Conservation (phyloP, 345 rosid species). For the Crucihimalaya himalaica region DNA sequence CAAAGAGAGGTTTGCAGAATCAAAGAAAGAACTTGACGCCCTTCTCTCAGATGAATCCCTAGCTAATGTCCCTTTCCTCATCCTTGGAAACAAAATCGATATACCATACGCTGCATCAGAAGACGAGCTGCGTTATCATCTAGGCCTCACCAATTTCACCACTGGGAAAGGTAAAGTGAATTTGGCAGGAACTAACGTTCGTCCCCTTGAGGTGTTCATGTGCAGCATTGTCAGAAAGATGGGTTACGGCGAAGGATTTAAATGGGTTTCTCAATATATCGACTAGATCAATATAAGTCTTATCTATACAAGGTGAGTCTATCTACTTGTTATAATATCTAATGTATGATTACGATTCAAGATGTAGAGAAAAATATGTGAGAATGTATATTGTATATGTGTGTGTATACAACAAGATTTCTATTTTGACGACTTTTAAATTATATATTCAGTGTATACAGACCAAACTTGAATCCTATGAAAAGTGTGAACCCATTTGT, state of each 20-base stretch:
- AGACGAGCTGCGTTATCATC: constrained; percentile 62
- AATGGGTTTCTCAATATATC: constrained; percentile 69
- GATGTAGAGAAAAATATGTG: constrained; percentile 9
- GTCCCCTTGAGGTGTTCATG: constrained; percentile 71
- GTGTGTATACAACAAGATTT: neutral
- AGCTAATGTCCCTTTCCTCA: constrained; percentile 5
- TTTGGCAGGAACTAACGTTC: constrained; percentile 57
- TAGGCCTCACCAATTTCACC: constrained; percentile 62
- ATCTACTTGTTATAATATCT: neutral
- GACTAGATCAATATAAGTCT: constrained; percentile 34
- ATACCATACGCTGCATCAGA: constrained; percentile 63
- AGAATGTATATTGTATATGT: neutral
- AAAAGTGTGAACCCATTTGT: constrained; percentile 32
- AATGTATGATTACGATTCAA: neutral
- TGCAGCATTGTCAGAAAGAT: constrained; percentile 72
- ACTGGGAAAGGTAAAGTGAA: constrained; percentile 62
- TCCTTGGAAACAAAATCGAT: constrained; percentile 21
- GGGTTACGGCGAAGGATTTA: constrained; percentile 67
- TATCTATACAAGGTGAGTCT: neutral
- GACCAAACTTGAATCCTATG: constrained; percentile 10
- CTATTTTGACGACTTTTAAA: neutral
- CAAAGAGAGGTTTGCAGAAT: constrained; percentile 44
- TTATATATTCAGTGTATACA: neutral
- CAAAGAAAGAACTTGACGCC: constrained; percentile 19
- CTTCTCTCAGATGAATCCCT: constrained; percentile 23